Evolutionary conservation across 1,284 basidiomycete genomes (phyloP).

Genomic region (Trichosporon faecale): DNA sequence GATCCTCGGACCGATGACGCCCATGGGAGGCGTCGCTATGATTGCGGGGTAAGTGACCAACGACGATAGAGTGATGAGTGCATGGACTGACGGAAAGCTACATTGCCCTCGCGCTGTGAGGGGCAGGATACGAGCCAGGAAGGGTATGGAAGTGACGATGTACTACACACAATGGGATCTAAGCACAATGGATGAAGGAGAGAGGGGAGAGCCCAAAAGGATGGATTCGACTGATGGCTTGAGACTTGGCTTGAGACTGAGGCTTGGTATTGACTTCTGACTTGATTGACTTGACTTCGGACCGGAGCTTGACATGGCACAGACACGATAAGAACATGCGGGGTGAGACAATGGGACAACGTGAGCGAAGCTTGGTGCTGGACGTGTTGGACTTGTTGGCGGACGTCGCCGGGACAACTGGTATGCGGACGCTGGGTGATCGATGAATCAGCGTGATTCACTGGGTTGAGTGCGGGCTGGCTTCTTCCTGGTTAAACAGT

Average conservation of each 20-base stretch:
- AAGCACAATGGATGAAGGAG: background rate
- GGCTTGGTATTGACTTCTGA: background rate
- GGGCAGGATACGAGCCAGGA: background rate
- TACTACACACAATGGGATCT: background rate
- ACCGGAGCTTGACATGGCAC: conserved; percentile 1
- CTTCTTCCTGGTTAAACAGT: background rate
- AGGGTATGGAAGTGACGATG: background rate
- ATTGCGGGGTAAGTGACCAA: conserved; percentile 66
- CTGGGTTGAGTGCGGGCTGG: background rate
- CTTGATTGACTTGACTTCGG: background rate
- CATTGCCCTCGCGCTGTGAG: conserved; percentile 27
- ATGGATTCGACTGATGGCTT: background rate
- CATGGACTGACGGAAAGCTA: conserved; percentile 17
- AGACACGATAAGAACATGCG: background rate
- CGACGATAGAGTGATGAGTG: background rate
- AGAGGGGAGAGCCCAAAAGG: background rate
- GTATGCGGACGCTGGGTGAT: background rate
- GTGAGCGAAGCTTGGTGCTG: background rate
- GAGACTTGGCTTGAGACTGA: background rate
- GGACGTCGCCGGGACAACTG: background rate
- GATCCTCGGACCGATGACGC: conserved; percentile 70
- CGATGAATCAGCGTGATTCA: background rate
- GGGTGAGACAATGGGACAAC: background rate
- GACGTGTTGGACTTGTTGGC: background rate
- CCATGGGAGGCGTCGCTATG: conserved; percentile 68